Evolutionary conservation across 2,329 filamentous ascomycete genomes (phyloP), one percentile per base, ranked within the genome.

Genomic region (Pyrenophora seminiperda): DNA sequence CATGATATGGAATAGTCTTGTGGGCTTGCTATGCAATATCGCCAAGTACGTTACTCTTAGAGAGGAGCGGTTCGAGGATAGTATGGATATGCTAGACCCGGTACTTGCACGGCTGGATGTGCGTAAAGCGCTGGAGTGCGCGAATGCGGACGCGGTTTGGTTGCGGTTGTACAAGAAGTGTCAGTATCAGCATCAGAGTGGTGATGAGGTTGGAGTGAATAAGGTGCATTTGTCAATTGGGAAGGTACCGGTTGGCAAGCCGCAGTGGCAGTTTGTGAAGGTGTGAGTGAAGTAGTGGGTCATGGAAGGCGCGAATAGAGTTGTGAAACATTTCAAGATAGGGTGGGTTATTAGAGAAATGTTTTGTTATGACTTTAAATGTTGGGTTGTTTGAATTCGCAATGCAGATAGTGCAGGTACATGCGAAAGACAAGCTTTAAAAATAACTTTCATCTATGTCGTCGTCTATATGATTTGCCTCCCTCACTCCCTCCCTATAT

Each of bases 101-200:
- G 61, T 73, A 9, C 30, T 76, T 4, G 61, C 63, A 5, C 72
- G 78, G 20, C 46, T 63, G 1, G 76, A 81, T 39, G 79, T 87
- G 9, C 80, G 77, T 39, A 72, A 75, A 27, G 84, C 83, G 9
- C 71, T 94, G 37, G 84, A 88, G 58, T 73, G 68, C 3, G 75
- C 87, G 44, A 91, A 93, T 68, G 76, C 80, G 1, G 90, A 94
- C 75, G 87, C 88, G 1, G 86, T 94, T 3, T 95, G 90, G 90
- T 72, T 93, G 43, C 56, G 63, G 5, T 10, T 67, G 29, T 63
- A 63, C 15, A 62, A 58, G 47, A 66, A 54, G 41, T 43, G 53
- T 5, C 47, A 54, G 41, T 43, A 51, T 5, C 47, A 46, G 20
- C 27, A 27, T 19, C 22, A 9, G 22, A 14, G 24, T 14, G 41